Evolutionary conservation across 1,284 basidiomycete genomes (phyloP).

Genomic region (Golubevia pallescens): DNA sequence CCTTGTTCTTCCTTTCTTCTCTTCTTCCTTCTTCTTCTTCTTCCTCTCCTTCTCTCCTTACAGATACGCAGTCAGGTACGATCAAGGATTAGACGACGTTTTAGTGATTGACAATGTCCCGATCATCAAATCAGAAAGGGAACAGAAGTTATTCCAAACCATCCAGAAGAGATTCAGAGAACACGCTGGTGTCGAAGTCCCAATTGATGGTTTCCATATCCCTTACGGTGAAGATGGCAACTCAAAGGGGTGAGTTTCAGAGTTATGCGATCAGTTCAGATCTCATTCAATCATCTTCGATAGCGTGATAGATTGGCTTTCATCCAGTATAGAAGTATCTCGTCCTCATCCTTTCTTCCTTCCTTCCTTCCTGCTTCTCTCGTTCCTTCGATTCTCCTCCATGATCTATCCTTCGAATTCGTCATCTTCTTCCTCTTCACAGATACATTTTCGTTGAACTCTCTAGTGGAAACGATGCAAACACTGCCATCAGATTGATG

Average conservation of each 20-base stretch:
- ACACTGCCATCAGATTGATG: conserved; percentile 57
- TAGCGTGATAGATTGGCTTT: neutral
- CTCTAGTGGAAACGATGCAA: conserved; percentile 45
- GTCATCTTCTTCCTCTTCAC: neutral
- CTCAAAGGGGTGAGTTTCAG: conserved; percentile 41
- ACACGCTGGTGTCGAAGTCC: conserved; percentile 53
- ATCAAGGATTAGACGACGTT: conserved; percentile 61
- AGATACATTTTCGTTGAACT: conserved; percentile 59
- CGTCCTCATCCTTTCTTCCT: conserved; percentile 3
- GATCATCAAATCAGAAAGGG: conserved; percentile 42
- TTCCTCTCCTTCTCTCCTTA: neutral
- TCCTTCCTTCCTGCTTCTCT: neutral
- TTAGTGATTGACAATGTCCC: conserved; percentile 61
- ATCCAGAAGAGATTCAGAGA: conserved; percentile 61
- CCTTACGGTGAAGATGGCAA: conserved; percentile 55
- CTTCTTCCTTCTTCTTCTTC: conserved; percentile 1
- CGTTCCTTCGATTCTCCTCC: neutral
- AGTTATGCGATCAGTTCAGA: no score
- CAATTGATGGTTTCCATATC: conserved; percentile 53
- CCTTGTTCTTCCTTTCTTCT: neutral
- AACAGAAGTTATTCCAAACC: conserved; percentile 58
- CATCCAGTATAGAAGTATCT: neutral
- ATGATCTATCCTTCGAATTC: neutral
- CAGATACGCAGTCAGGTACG: conserved; percentile 51
- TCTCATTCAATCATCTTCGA: neutral